phyloP scores from a whole-genome alignment of 805 yeast species.

The Candida pini region DNA sequence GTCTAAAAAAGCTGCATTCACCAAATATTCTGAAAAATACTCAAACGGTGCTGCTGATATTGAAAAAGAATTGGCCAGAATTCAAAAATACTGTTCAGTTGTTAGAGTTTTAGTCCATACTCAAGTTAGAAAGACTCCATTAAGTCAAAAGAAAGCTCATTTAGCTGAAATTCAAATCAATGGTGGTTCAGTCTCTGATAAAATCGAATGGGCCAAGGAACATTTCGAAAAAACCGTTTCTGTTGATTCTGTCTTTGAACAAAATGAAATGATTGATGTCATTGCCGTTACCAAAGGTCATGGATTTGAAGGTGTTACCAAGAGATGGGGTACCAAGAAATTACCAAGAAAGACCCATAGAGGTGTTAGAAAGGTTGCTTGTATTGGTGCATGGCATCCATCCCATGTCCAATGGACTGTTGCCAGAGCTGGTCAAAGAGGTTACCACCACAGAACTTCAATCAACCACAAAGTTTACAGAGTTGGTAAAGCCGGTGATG shows the following conservation, averaged over 20 bases:
- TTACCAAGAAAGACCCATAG: conserved; percentile 99
- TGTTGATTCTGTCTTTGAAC: conserved; percentile 94
- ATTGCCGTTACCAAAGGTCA: conserved; percentile 99
- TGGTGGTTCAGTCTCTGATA: conserved; percentile 98
- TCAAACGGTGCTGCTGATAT: conserved; percentile 83
- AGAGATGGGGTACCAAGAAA: conserved; percentile 99
- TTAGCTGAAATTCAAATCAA: conserved; percentile 98
- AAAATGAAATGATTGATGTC: conserved; percentile 97
- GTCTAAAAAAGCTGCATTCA: conserved; percentile 99
- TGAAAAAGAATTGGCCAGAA: conserved; percentile 97
- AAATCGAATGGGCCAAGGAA: conserved; percentile 97
- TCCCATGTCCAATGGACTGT: conserved; percentile 99
- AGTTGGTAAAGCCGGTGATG: conserved; percentile 95
- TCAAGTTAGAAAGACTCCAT: conserved; percentile 98
- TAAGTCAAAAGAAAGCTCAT: conserved; percentile 99
- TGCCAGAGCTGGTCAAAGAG: conserved; percentile 99
- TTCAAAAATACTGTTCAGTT: conserved; percentile 95
- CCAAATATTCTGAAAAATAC: conserved; percentile 99
- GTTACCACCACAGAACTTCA: conserved; percentile 99
- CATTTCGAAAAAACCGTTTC: conserved; percentile 99
- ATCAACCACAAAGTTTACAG: conserved; percentile 99
- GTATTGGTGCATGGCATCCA: conserved; percentile 99
- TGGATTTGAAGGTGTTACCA: conserved; percentile 99
- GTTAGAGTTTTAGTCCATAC: conserved; percentile 99
- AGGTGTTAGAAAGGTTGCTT: conserved; percentile 99